A percentile compares a stretch with the other conserved stretches of the same genome.
Evolutionary conservation across 345 rosid species (phyloP).

Genomic region (Mangifera indica): DNA sequence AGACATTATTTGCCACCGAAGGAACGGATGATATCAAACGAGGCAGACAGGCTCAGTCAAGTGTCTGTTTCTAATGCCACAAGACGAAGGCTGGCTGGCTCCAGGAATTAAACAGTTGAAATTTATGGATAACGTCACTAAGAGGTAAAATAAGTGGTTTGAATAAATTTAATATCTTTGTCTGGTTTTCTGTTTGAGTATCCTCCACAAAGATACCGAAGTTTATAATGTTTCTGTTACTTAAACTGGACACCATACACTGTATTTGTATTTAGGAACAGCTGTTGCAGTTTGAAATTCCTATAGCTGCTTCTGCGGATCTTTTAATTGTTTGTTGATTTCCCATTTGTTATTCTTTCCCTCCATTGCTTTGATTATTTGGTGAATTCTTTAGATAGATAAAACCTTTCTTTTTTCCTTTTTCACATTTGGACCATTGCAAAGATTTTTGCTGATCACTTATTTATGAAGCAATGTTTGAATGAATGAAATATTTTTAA

Average conservation of each 20-base stretch:
- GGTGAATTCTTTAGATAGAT: background rate
- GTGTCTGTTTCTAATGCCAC: conserved; percentile 83
- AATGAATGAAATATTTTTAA: no score
- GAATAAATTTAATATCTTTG: conserved; percentile 12
- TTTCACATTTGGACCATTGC: background rate
- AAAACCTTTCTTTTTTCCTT: background rate
- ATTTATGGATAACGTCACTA: background rate
- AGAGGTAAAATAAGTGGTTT: conserved; percentile 2
- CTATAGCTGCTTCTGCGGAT: background rate
- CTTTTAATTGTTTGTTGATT: background rate
- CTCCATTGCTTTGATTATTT: background rate
- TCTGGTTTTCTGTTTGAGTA: background rate
- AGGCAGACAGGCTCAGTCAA: conserved; percentile 59
- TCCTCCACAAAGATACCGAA: background rate
- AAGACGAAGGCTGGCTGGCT: conserved; percentile 77
- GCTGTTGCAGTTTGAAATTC: background rate
- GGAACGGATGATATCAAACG: conserved; percentile 48
- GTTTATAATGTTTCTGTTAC: background rate
- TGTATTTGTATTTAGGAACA: background rate
- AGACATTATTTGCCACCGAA: conserved; percentile 68
- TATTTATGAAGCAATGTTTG: no score
- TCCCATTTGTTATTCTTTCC: background rate
- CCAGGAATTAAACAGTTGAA: conserved; percentile 35
- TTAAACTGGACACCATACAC: background rate
- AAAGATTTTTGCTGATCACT: background rate